These are phyloP conservation scores for Tolypocladium endophyticum DNA, from an alignment of 2,329 filamentous ascomycete species.

Conservation along the genomic window DNA sequence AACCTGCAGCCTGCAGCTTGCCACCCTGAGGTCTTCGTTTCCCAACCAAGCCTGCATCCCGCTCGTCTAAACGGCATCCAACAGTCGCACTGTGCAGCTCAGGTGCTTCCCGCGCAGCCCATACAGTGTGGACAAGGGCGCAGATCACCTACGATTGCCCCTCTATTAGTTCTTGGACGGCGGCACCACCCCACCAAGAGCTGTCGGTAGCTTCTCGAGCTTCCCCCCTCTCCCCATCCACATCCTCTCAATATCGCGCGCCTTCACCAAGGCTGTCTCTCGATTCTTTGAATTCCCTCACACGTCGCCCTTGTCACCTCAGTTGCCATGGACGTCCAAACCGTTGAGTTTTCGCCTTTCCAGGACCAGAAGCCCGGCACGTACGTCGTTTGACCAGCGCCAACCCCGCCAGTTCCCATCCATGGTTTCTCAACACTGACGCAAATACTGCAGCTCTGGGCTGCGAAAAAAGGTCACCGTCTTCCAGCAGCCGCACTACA, in stretches of 20 bases:
- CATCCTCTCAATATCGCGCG: neutral
- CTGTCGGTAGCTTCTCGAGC: neutral
- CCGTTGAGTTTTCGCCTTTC: slow-evolving; percentile 75
- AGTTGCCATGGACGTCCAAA: slow-evolving; percentile 57
- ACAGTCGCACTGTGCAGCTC: neutral
- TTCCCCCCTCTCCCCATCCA: neutral
- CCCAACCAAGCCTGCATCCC: neutral
- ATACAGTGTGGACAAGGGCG: neutral
- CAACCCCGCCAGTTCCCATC: neutral
- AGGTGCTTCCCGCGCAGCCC: neutral
- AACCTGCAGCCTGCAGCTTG: neutral
- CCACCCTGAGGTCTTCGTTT: neutral
- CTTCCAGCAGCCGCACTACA: slow-evolving; percentile 93
- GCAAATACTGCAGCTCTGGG: slow-evolving; percentile 57
- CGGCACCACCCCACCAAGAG: neutral
- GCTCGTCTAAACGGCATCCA: neutral
- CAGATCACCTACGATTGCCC: neutral
- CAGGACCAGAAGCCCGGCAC: slow-evolving; percentile 98
- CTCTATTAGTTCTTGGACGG: neutral
- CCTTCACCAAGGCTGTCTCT: neutral
- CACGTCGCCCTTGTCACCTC: neutral
- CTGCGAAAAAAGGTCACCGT: slow-evolving; percentile 98
- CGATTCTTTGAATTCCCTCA: neutral
- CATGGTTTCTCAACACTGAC: slow-evolving; percentile 4
- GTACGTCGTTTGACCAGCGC: slow-evolving; percentile 51